phyloP scores from a whole-genome alignment of 2,329 filamentous ascomycete genomes.

The Cadophora gregata region DNA sequence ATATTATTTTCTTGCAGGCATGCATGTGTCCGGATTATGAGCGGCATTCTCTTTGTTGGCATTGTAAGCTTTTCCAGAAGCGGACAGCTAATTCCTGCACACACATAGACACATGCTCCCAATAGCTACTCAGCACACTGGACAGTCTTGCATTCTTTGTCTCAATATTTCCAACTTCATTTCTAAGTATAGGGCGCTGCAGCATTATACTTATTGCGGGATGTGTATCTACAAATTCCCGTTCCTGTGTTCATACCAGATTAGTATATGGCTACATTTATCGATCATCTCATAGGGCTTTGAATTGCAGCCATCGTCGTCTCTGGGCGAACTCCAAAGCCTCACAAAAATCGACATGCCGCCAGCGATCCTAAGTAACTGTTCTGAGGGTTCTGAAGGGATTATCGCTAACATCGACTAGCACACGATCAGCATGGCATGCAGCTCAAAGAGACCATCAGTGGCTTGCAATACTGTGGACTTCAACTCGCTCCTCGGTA shows the following conservation, averaged over 20 bases:
- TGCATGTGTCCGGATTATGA: background rate
- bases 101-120: no score
- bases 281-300: background rate
- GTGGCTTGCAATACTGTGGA: background rate
- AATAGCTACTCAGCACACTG: background rate
- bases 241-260: background rate
- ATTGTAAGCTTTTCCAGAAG: background rate
- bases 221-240: background rate
- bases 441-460: background rate
- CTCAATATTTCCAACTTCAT: background rate
- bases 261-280: background rate
- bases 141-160: background rate
- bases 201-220: background rate
- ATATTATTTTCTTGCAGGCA: background rate
- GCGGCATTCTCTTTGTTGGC: background rate
- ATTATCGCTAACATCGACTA: background rate
- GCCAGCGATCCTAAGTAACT: background rate
- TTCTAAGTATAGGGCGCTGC: background rate
- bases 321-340: background rate
- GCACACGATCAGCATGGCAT: background rate
- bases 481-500: background rate
- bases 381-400: background rate
- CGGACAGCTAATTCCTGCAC: background rate
- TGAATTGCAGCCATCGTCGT: background rate
- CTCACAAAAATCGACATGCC: background rate